A percentile compares a stretch with the other conserved stretches of the same genome.
Evolutionary conservation across 768 basidiomycete species (phyloP).

Genomic region (Mycena vitilis): DNA sequence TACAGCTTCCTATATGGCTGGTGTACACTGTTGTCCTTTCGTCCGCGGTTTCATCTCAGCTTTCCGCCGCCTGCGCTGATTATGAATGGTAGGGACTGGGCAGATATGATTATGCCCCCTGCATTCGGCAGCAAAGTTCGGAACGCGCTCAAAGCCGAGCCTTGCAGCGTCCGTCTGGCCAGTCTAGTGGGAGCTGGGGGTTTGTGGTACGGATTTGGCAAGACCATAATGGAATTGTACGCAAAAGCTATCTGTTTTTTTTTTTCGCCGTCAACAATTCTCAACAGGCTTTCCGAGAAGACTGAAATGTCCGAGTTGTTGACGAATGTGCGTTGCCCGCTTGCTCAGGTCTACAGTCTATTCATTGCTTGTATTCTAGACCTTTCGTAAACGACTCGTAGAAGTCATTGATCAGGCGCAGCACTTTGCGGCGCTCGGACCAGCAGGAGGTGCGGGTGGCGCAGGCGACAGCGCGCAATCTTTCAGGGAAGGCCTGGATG

Average conservation of each 20-base stretch:
- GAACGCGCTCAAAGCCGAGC: conserved; percentile 90
- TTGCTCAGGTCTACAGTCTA: conserved; percentile 5
- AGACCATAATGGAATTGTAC: conserved; percentile 86
- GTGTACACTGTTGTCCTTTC: conserved; percentile 78
- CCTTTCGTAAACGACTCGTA: conserved; percentile 80
- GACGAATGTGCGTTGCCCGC: conserved; percentile 61
- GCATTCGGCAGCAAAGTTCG: conserved; percentile 82
- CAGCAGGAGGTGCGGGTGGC: conserved; percentile 63
- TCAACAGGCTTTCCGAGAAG: conserved; percentile 76
- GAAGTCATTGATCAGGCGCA: conserved; percentile 90
- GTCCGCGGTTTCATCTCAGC: conserved; percentile 66
- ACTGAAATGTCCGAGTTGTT: conserved; percentile 81
- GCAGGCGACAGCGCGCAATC: conserved; percentile 71
- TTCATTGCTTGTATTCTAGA: conserved; percentile 58
- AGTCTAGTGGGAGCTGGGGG: conserved; percentile 89
- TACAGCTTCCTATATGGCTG: conserved; percentile 92
- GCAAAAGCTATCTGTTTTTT: conserved; percentile 15
- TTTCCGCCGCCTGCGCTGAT: conserved; percentile 32
- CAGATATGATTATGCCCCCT: conserved; percentile 85
- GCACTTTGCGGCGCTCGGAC: conserved; percentile 82
- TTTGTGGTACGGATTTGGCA: conserved; percentile 93
- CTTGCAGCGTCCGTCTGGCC: conserved; percentile 85
- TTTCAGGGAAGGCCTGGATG: conserved; percentile 92
- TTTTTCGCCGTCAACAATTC: conserved; percentile 10
- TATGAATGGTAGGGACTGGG: conserved; percentile 74